Conservation (phyloP, 2,329 filamentous ascomycete genomes). For the Tolypocladium pustulatum region DNA sequence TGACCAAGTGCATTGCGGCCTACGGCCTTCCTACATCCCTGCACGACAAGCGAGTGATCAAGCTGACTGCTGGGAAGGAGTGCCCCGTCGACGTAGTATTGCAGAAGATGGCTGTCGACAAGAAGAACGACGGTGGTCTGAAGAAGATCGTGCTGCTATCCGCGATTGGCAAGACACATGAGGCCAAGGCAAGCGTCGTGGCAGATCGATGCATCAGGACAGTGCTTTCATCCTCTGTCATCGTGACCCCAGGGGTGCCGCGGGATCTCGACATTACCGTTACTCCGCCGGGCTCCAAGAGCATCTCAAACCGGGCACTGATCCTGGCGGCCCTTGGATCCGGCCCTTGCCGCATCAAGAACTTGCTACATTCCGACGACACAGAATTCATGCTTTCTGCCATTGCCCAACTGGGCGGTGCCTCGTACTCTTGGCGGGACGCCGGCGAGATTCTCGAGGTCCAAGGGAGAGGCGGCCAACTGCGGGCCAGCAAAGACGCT, state of each 20-base stretch:
- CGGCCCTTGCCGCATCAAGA: constrained; percentile 79
- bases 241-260: constrained; percentile 63
- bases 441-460: constrained; percentile 86
- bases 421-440: constrained; percentile 87
- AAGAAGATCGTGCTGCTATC: constrained; percentile 95
- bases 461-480: constrained; percentile 77
- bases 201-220: constrained; percentile 74
- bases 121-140: constrained; percentile 92
- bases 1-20: constrained; percentile 89
- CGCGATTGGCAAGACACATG: constrained; percentile 78
- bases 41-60: constrained; percentile 71
- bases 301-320: constrained; percentile 89
- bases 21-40: constrained; percentile 83
- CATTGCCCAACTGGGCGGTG: constrained; percentile 73
- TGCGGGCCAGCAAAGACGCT: constrained; percentile 64
- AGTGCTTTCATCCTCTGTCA: constrained; percentile 68
- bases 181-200: constrained; percentile 83
- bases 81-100: constrained; percentile 81
- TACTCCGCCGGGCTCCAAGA: constrained; percentile 90
- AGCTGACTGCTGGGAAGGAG: constrained; percentile 72
- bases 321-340: constrained; percentile 85
- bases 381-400: constrained; percentile 95
- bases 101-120: constrained; percentile 93
- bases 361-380: constrained; percentile 91
- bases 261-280: constrained; percentile 59